Evolutionary conservation across 1,284 basidiomycete genomes (phyloP).

Genomic region (Athelia psychrophila): DNA sequence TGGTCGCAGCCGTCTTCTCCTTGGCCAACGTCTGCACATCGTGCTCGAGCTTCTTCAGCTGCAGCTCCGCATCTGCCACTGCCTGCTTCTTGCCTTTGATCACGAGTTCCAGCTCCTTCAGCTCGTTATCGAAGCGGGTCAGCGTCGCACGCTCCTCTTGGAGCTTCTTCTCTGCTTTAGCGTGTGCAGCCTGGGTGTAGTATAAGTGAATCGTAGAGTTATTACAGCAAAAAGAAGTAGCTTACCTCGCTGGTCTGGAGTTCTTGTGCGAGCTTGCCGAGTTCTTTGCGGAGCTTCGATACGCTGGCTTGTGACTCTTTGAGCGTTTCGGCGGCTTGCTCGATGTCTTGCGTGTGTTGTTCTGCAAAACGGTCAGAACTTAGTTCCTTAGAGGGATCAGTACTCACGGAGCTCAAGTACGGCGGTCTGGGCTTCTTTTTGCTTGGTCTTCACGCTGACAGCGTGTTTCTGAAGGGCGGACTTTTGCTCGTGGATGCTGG

Average conservation of each 20-base stretch:
- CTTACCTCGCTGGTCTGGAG: slow-evolving; percentile 54
- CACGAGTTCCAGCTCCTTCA: slow-evolving; percentile 77
- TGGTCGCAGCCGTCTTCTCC: slow-evolving; percentile 48
- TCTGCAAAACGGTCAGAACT: slow-evolving; percentile 42
- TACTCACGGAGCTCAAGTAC: slow-evolving; percentile 80
- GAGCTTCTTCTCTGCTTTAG: slow-evolving; percentile 71
- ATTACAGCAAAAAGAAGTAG: not conserved
- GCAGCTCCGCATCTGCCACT: slow-evolving; percentile 71
- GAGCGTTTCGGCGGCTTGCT: slow-evolving; percentile 54
- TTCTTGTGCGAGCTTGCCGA: slow-evolving; percentile 57
- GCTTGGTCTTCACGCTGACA: slow-evolving; percentile 79
- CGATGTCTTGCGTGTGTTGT: slow-evolving; percentile 82
- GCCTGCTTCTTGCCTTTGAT: slow-evolving; percentile 83
- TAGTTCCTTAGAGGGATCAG: not conserved
- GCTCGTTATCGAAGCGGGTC: slow-evolving; percentile 84
- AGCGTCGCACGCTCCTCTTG: slow-evolving; percentile 84
- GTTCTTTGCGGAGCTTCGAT: slow-evolving; percentile 60
- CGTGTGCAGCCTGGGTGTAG: slow-evolving; percentile 20
- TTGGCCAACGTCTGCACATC: slow-evolving; percentile 47
- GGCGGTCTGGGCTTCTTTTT: slow-evolving; percentile 88
- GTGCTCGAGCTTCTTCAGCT: slow-evolving; percentile 58
- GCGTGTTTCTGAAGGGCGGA: slow-evolving; percentile 78
- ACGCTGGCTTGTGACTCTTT: slow-evolving; percentile 60
- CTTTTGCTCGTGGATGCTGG: slow-evolving; percentile 81
- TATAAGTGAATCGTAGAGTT: slow-evolving; percentile 2